These are phyloP conservation scores for Echinosphaeria canescens DNA, from an alignment of 2,329 filamentous ascomycete species.

Conservation along the genomic window DNA sequence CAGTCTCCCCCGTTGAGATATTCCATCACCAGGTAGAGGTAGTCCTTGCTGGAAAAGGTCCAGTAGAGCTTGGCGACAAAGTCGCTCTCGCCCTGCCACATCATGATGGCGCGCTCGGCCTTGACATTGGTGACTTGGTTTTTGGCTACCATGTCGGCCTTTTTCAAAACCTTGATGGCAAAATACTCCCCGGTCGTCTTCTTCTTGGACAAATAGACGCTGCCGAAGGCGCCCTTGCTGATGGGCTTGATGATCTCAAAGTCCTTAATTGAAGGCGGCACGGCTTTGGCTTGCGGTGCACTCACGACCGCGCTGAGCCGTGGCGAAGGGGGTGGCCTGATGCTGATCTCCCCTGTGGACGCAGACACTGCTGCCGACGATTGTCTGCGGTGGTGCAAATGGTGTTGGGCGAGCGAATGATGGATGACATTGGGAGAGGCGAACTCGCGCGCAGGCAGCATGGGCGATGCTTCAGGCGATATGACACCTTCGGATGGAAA, in stretches of 20 bases:
- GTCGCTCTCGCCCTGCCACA: conserved; percentile 99
- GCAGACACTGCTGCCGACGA: conserved; percentile 71
- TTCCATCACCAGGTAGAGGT: conserved; percentile 97
- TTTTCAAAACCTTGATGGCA: conserved; percentile 95
- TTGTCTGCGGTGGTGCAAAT: conserved; percentile 50
- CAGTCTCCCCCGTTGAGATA: conserved; percentile 97
- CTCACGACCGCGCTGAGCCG: conserved; percentile 53
- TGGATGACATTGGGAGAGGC: conserved; percentile 42
- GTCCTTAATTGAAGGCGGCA: conserved; percentile 93
- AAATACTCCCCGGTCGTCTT: conserved; percentile 97
- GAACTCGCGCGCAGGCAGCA: conserved; percentile 66
- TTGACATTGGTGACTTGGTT: conserved; percentile 99
- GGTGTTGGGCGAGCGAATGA: conserved; percentile 26
- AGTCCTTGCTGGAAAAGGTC: conserved; percentile 99
- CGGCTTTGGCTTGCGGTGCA: conserved; percentile 68
- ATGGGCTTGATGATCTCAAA: conserved; percentile 99
- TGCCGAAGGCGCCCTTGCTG: conserved; percentile 95
- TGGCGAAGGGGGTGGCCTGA: conserved; percentile 60
- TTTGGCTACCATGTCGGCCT: conserved; percentile 99
- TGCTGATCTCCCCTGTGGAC: conserved; percentile 22
- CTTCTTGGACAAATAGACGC: conserved; percentile 95
- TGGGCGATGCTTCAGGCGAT: conserved; percentile 79
- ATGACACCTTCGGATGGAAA: conserved; percentile 41
- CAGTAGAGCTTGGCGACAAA: conserved; percentile 98
- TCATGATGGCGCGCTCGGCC: conserved; percentile 97